phyloP scores from a whole-genome alignment of 164 flowering plant species.

The Vitis rotundifolia region DNA sequence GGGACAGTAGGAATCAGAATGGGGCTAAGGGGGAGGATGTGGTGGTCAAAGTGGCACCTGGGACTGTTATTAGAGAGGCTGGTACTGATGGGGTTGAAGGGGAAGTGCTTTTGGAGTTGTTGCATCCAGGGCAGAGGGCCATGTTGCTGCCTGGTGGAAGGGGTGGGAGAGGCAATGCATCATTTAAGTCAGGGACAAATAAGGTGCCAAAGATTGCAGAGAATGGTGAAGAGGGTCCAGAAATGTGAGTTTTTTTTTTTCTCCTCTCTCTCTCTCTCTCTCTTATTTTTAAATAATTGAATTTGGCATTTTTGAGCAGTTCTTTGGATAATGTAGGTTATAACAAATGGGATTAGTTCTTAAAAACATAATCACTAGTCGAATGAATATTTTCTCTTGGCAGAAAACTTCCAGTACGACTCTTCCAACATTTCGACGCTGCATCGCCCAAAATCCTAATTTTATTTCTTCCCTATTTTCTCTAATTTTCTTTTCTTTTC shows the following conservation, averaged over 20 bases:
- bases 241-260: conserved; percentile 61
- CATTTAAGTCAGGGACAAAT: conserved; percentile 82
- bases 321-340: background rate
- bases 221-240: conserved; percentile 90
- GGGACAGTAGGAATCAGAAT: conserved; percentile 61
- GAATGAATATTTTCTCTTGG: too few relatives aligned
- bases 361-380: too few relatives aligned
- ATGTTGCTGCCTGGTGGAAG: conserved; percentile 88
- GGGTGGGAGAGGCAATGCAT: conserved; percentile 95
- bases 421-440: too few relatives aligned
- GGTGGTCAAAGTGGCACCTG: conserved; percentile 91
- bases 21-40: conserved; percentile 93
- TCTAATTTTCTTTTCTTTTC: too few relatives aligned
- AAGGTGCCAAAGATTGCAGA: conserved; percentile 95
- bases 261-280: background rate
- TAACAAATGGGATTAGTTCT: background rate
- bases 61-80: conserved; percentile 80
- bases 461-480: too few relatives aligned
- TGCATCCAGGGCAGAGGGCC: conserved; percentile 82
- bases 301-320: background rate
- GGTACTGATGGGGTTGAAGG: conserved; percentile 39
- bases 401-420: too few relatives aligned
- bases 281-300: background rate
- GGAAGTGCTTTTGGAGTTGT: conserved; percentile 69
- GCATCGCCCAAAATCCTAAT: too few relatives aligned